Percentiles rank a stretch among this genome's conserved stretches.
phyloP scores from a whole-genome alignment of 2,329 filamentous ascomycete species.

The Phialophora chinensis region DNA sequence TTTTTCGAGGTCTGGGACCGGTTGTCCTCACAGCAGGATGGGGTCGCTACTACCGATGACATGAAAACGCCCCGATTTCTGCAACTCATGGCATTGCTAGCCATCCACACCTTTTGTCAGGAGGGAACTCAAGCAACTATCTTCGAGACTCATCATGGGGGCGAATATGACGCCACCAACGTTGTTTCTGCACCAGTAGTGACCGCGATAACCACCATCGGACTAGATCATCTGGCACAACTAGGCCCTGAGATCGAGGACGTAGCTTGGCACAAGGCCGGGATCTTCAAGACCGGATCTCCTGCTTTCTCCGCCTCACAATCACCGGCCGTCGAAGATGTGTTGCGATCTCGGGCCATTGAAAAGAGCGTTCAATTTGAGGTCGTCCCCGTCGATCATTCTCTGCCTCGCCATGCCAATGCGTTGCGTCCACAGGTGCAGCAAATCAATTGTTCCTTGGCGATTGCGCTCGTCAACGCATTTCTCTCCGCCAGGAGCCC shows the following conservation, averaged over 20 bases:
- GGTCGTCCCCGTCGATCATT: background rate
- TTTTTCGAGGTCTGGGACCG: slow-evolving; percentile 10
- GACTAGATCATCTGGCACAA: background rate
- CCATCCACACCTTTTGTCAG: background rate
- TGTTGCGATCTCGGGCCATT: background rate
- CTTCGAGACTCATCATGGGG: background rate
- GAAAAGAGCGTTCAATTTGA: background rate
- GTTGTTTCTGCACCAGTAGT: background rate
- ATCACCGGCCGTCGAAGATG: background rate
- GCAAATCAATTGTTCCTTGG: background rate
- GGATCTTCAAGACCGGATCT: slow-evolving; percentile 5
- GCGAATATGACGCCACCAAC: background rate
- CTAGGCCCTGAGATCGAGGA: background rate
- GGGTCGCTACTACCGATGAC: background rate
- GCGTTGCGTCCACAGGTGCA: background rate
- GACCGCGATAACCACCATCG: slow-evolving; percentile 5
- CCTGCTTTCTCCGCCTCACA: slow-evolving; percentile 3
- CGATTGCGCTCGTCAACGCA: background rate
- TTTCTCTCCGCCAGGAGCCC: background rate
- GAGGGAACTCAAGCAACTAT: background rate
- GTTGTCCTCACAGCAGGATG: background rate
- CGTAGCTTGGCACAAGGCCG: slow-evolving; percentile 9
- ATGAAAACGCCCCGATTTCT: background rate
- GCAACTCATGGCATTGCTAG: background rate
- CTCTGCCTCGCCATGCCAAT: background rate